A percentile compares a stretch with the other conserved stretches of the same genome.
Evolutionary conservation across 192 early-diverging fungal genomes (phyloP).

Genomic region (Powellomyces hirtus): DNA sequence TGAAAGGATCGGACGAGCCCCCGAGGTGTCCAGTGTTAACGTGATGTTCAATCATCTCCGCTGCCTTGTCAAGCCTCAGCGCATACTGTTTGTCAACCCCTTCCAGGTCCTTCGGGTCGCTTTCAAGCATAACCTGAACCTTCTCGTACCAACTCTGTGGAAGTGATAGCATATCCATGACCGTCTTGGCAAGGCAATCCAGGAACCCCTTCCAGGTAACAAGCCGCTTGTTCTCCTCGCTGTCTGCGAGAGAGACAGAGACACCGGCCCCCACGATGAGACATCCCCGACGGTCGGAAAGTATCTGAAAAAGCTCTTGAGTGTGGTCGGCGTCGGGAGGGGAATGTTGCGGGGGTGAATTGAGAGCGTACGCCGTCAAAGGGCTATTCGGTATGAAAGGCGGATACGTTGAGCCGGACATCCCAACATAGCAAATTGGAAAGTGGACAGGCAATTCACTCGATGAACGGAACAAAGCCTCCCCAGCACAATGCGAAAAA

Average conservation of each 20-base stretch:
- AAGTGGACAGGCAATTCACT: too few relatives aligned
- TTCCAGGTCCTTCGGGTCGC: background rate
- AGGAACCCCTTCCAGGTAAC: conserved; percentile 29
- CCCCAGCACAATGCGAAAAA: too few relatives aligned
- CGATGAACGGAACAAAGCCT: too few relatives aligned
- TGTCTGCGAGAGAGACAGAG: conserved; percentile 23
- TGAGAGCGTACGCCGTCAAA: background rate
- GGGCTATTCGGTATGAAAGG: conserved; percentile 13
- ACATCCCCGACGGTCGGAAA: conserved; percentile 21
- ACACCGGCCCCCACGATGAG: conserved; percentile 27
- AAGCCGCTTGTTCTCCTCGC: conserved; percentile 20
- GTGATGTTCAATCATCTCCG: conserved; percentile 29
- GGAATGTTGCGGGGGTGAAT: background rate
- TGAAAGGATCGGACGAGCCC: conserved; percentile 20
- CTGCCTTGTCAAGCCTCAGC: conserved; percentile 24
- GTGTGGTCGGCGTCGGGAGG: background rate
- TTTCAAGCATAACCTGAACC: conserved; percentile 19
- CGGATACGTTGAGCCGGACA: conserved; percentile 3
- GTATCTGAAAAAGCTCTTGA: background rate
- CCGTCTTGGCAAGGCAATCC: conserved; percentile 14
- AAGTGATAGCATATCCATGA: conserved; percentile 17
- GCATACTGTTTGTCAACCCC: conserved; percentile 15
- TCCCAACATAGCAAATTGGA: background rate
- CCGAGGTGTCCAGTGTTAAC: conserved; percentile 27
- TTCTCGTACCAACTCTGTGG: conserved; percentile 18